Percentiles rank a stretch among this genome's conserved stretches.
Evolutionary conservation across 2,329 filamentous ascomycete genomes (phyloP).

Genomic region (Cladosporium sp.): DNA sequence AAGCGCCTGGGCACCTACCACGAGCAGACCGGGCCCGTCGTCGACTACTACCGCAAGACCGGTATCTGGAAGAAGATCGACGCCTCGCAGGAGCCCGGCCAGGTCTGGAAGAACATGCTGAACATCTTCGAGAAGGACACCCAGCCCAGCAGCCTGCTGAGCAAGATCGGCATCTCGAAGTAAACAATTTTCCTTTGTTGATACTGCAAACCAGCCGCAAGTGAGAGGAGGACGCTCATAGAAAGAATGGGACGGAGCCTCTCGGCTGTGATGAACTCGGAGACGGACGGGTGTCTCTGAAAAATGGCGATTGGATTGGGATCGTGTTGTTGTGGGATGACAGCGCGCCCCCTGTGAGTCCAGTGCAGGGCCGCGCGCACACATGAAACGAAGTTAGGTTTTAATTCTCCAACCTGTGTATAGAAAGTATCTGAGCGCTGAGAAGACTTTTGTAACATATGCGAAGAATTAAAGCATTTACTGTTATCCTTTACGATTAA

Average conservation of each 20-base stretch:
- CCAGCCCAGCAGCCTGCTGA: constrained; percentile 41
- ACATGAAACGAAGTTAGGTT: constrained; percentile 10
- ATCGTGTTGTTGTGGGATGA: neutral
- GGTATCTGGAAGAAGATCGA: constrained; percentile 96
- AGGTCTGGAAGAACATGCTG: constrained; percentile 91
- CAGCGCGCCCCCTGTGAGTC: neutral
- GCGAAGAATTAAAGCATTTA: neutral
- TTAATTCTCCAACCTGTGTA: constrained; percentile 4
- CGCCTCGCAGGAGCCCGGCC: constrained; percentile 88
- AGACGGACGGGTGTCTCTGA: neutral
- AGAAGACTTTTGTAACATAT: constrained; percentile 8
- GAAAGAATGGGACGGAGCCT: neutral
- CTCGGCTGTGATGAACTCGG: too few relatives aligned
- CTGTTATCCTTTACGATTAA: too few relatives aligned
- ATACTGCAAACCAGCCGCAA: neutral
- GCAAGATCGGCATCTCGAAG: constrained; percentile 50
- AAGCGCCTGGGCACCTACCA: constrained; percentile 94
- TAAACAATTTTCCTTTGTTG: constrained; percentile 23
- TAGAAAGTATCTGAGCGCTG: constrained; percentile 8
- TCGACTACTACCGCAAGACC: constrained; percentile 93
- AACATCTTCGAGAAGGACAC: constrained; percentile 61
- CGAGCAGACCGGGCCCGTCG: constrained; percentile 84
- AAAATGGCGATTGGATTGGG: constrained; percentile 3
- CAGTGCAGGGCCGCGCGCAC: neutral
- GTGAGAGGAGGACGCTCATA: neutral